Conservation (phyloP, 2,329 filamentous ascomycete species). For the Lachnellula occidentalis region DNA sequence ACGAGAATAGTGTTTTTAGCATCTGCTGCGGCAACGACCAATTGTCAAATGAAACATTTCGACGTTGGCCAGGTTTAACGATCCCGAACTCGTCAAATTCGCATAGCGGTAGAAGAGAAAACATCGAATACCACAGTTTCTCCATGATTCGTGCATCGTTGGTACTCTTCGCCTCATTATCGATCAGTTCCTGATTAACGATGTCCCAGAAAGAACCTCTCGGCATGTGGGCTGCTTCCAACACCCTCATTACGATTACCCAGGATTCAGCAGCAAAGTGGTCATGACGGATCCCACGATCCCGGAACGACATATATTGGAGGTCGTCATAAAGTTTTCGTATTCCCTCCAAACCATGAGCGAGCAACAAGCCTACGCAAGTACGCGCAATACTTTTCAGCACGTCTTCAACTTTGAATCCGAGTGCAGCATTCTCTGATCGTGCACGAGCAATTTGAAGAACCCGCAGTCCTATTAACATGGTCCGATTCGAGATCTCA, state of each 20-base stretch:
- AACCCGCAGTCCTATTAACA: conserved; percentile 36
- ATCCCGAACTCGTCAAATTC: conserved; percentile 54
- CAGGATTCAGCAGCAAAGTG: conserved; percentile 47
- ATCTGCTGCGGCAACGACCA: conserved; percentile 56
- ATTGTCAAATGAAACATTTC: conserved; percentile 44
- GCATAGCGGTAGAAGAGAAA: conserved; percentile 54
- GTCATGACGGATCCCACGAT: conserved; percentile 47
- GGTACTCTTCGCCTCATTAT: conserved; percentile 31
- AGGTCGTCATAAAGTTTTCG: conserved; percentile 44
- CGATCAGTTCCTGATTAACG: conserved; percentile 39
- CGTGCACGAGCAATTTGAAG: conserved; percentile 37
- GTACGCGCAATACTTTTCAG: conserved; percentile 39
- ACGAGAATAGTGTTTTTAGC: conserved; percentile 50
- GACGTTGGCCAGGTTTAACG: conserved; percentile 37
- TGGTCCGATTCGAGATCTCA: conserved; percentile 16
- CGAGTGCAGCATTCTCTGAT: conserved; percentile 4
- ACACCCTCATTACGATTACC: conserved; percentile 51
- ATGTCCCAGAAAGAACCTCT: conserved; percentile 57
- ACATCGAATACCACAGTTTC: conserved; percentile 51
- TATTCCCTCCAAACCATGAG: conserved; percentile 39
- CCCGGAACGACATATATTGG: conserved; percentile 39
- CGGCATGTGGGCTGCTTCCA: conserved; percentile 46
- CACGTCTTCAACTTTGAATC: conserved; percentile 42
- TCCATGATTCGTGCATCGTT: conserved; percentile 47
- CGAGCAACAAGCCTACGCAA: conserved; percentile 37